phyloP scores from a whole-genome alignment of 2,329 filamentous ascomycete species.

The Colletotrichum sp. region DNA sequence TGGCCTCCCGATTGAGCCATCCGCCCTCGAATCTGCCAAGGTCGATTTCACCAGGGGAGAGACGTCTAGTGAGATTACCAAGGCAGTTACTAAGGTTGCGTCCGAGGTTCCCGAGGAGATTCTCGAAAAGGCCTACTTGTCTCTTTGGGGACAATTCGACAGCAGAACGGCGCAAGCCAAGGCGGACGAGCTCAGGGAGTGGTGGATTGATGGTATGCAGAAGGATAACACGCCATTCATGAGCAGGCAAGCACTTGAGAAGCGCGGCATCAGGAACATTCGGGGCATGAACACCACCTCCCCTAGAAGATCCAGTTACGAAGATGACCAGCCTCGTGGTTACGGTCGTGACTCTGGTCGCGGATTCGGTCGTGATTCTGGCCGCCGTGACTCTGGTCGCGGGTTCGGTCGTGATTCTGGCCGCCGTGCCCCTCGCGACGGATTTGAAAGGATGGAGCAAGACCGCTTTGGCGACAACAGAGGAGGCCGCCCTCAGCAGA shows the following conservation, averaged over 20 bases:
- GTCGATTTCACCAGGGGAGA: constrained; percentile 49
- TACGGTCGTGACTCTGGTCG: constrained; percentile 13
- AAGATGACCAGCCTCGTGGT: neutral
- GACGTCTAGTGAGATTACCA: constrained; percentile 31
- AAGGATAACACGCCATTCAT: constrained; percentile 38
- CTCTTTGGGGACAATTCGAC: constrained; percentile 57
- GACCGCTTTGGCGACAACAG: neutral
- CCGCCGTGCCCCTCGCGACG: constrained; percentile 10
- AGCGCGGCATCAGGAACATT: constrained; percentile 34
- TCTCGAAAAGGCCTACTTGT: constrained; percentile 55
- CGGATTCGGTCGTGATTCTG: constrained; percentile 14
- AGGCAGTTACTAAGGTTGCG: constrained; percentile 38
- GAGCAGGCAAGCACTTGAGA: constrained; percentile 23
- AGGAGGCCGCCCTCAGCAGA: neutral
- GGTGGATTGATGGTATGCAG: constrained; percentile 57
- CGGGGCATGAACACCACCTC: constrained; percentile 38
- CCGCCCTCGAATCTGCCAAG: constrained; percentile 56
- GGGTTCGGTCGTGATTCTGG: constrained; percentile 8
- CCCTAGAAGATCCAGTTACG: neutral
- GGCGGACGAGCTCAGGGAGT: constrained; percentile 59
- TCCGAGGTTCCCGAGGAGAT: constrained; percentile 32
- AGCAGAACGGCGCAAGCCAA: constrained; percentile 35
- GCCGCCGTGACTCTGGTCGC: constrained; percentile 11
- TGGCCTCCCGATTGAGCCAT: constrained; percentile 65
- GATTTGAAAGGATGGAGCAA: constrained; percentile 2